Base-by-base conservation (phyloP, 176 grass and related monocot genomes). In the Calamus simplicifolius region DNA sequence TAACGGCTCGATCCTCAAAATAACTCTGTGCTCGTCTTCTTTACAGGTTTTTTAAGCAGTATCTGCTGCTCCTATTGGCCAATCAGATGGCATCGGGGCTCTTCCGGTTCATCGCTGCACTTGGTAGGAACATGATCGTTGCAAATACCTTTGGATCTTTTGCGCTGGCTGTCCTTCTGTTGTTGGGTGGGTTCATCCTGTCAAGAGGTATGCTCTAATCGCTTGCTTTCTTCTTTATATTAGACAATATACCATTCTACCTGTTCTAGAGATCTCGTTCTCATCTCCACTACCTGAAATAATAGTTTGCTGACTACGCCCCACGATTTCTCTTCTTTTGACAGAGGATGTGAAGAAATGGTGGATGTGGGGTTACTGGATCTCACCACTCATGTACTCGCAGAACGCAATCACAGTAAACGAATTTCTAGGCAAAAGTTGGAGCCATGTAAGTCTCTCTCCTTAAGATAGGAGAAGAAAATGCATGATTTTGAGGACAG, bases 321-420 rank as follows among this genome's bases (percentile, higher is more conserved):
- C 21, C 21, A 23, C 8, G 2, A 13, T 43, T 10, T 43, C 35
- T 43, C 3, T 43, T 12, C 10, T 43, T 13, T 49, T 76, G 59
- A 51, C 62, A 88, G 85, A 83, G 67, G 69, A 88, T 63, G 77
- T 88, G 27, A 82, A 71, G 62, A 79, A 73, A 29, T 88, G 79
- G 75, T 88, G 79, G 85, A 88, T 88, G 51, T 88, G 85, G 85
- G 85, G 79, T 1, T 88, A 88, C 71, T 88, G 85, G 85, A 66
- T 68, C 55, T 88, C 85, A 15, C 85, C 85, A 4, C 71, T 88
- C 16, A 77, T 82, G 75, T 88, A 88, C 1, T 71, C 79, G 3
- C 72, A 78, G 79, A 88, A 64, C 2, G 85, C 79, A 28, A 71
- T 82, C 35, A 43, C 70, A 18, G 58, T 76, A 29, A 88, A 88